Percentiles rank a stretch among this genome's conserved stretches.
Evolutionary conservation across 306 rosid species (phyloP).

Genomic region (Quercus aquifolioides): DNA sequence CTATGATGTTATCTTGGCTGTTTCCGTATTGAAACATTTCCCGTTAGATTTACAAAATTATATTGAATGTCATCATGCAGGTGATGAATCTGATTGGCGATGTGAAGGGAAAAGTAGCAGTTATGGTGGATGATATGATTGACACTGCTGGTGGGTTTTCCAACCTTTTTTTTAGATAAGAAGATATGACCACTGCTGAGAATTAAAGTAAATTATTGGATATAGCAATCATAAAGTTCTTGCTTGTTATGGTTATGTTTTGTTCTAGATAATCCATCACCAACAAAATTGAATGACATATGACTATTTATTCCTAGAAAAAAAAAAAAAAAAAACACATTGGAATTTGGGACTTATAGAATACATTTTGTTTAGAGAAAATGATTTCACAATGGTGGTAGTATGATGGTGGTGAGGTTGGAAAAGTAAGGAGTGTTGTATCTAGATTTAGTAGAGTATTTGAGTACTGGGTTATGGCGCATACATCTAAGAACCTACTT

Average conservation of each 20-base stretch:
- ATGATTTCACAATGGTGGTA: background rate
- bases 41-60: constrained; percentile 8
- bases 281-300: background rate
- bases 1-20: background rate
- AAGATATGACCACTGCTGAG: background rate
- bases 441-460: background rate
- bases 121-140: constrained; percentile 97
- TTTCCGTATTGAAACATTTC: background rate
- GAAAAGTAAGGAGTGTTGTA: background rate
- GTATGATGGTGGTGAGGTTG: background rate
- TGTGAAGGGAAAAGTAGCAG: constrained; percentile 91
- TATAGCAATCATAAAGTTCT: background rate
- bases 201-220: background rate
- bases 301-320: background rate
- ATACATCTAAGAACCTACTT: too few relatives aligned
- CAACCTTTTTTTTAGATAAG: background rate
- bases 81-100: constrained; percentile 97
- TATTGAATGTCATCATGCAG: constrained; percentile 42
- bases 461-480: too few relatives aligned
- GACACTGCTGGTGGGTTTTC: constrained; percentile 82
- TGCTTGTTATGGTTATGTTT: background rate
- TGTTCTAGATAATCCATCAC: background rate
- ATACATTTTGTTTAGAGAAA: too few relatives aligned
- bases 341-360: too few relatives aligned
- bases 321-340: too few relatives aligned